Percentiles rank a stretch among this genome's conserved stretches.
These are phyloP conservation scores for Suhomyces kilbournensis DNA, from an alignment of 805 yeast species.

Conservation along the genomic window DNA sequence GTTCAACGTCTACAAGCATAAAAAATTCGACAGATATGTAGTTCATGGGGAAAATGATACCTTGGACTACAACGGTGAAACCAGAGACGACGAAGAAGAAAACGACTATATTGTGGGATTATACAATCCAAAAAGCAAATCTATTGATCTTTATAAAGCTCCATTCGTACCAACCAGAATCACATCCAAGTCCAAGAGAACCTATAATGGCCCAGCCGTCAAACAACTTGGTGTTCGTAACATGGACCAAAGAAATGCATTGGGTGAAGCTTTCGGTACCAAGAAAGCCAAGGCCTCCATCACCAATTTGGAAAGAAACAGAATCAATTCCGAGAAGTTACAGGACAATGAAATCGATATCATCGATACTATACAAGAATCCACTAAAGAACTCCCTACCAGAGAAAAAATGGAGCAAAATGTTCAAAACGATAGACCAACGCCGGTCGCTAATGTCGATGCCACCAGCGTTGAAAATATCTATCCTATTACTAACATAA, in stretches of 20 bases:
- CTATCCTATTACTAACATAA: conserved; percentile 69
- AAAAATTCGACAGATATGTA: conserved; percentile 40
- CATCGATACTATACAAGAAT: conserved; percentile 69
- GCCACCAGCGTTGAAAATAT: conserved; percentile 84
- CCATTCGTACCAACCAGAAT: conserved; percentile 65
- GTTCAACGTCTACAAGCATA: conserved; percentile 62
- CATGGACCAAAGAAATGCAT: conserved; percentile 67
- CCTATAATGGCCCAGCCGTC: conserved; percentile 59
- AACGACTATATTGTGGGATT: conserved; percentile 69
- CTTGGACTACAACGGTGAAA: conserved; percentile 68
- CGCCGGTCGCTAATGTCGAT: conserved; percentile 70
- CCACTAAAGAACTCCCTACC: conserved; percentile 73
- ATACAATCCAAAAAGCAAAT: conserved; percentile 64
- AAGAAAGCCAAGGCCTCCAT: conserved; percentile 93
- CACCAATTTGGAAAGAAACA: conserved; percentile 72
- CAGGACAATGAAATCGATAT: conserved; percentile 75
- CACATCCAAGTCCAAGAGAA: conserved; percentile 57
- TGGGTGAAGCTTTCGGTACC: conserved; percentile 97
- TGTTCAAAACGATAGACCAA: conserved; percentile 71
- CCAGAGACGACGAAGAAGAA: conserved; percentile 30
- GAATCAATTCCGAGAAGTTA: conserved; percentile 80
- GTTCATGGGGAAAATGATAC: conserved; percentile 78
- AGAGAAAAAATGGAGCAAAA: conserved; percentile 56
- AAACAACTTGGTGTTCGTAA: conserved; percentile 52
- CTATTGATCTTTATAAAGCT: conserved; percentile 59